phyloP scores from a whole-genome alignment of 352 stramenopile genomes.

The Pythium phragmitis region DNA sequence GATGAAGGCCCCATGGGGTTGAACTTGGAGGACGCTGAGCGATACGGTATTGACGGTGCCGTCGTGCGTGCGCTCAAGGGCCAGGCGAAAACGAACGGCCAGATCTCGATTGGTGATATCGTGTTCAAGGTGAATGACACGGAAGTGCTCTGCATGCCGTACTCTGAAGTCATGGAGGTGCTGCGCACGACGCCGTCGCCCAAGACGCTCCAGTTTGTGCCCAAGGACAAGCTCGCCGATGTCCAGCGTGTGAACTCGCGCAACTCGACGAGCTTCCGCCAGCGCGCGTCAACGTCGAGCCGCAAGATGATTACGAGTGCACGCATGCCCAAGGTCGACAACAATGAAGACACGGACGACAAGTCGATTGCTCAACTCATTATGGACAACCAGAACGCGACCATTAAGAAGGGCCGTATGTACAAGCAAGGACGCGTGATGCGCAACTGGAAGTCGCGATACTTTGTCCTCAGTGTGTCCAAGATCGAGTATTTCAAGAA shows the following conservation, averaged over 20 bases:
- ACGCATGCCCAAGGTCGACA: conserved; percentile 71
- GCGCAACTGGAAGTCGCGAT: conserved; percentile 85
- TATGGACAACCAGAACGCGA: conserved; percentile 80
- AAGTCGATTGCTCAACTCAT: conserved; percentile 85
- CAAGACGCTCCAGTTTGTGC: conserved; percentile 83
- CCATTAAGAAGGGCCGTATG: conserved; percentile 88
- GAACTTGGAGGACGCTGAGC: conserved; percentile 82
- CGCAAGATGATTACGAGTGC: conserved; percentile 71
- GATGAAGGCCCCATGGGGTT: conserved; percentile 82
- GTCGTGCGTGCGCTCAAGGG: conserved; percentile 81
- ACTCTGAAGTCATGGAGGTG: conserved; percentile 82
- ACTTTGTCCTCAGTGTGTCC: conserved; percentile 85
- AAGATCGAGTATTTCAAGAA: conserved; percentile 88
- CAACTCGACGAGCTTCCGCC: conserved; percentile 72
- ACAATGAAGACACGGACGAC: conserved; percentile 67
- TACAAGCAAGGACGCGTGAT: conserved; percentile 86
- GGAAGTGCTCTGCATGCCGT: conserved; percentile 83
- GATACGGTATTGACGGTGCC: conserved; percentile 80
- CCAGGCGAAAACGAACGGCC: conserved; percentile 78
- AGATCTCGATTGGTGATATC: conserved; percentile 84
- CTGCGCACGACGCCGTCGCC: conserved; percentile 62
- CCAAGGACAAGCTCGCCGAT: conserved; percentile 82
- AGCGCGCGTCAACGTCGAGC: conserved; percentile 44
- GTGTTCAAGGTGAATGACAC: conserved; percentile 87
- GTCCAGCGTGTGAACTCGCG: conserved; percentile 83